Evolutionary conservation across 371 early-diverging fungal species (phyloP).

Genomic region (Coemansia sp.): DNA sequence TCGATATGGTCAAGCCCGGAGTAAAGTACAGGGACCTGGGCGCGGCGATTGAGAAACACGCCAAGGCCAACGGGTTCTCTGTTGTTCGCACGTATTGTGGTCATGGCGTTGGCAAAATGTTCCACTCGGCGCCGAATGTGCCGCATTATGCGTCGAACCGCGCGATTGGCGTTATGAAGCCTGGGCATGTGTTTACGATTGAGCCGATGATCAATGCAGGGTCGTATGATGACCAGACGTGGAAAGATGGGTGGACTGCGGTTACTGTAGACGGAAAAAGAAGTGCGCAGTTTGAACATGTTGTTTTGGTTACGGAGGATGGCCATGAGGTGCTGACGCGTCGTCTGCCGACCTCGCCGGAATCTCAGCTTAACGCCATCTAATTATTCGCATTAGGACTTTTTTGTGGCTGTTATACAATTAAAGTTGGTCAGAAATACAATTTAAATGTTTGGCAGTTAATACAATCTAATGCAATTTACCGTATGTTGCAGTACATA

Average conservation of each 20-base stretch:
- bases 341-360: slow-evolving; percentile 38
- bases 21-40: slow-evolving; percentile 88
- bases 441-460: no score
- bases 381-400: background rate
- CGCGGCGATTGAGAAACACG: slow-evolving; percentile 82
- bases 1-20: slow-evolving; percentile 79
- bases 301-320: slow-evolving; percentile 87
- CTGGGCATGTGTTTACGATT: slow-evolving; percentile 94
- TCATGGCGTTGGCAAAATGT: slow-evolving; percentile 86
- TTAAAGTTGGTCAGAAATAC: no score
- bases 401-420: background rate
- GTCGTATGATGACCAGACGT: slow-evolving; percentile 61
- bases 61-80: slow-evolving; percentile 76
- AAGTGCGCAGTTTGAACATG: slow-evolving; percentile 99
- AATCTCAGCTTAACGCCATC: slow-evolving; percentile 9
- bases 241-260: slow-evolving; percentile 92
- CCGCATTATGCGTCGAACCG: slow-evolving; percentile 94
- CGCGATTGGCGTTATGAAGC: slow-evolving; percentile 89
- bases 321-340: slow-evolving; percentile 89
- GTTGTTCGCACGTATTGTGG: slow-evolving; percentile 93
- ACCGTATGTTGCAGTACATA: no score
- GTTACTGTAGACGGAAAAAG: slow-evolving; percentile 91
- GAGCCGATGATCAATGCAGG: slow-evolving; percentile 97
- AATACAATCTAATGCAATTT: no score
- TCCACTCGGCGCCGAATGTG: slow-evolving; percentile 85